Percentiles rank a stretch among this genome's conserved stretches.
These are phyloP conservation scores for Huntiella savannae DNA, from an alignment of 2,329 filamentous ascomycete species.

Conservation along the genomic window DNA sequence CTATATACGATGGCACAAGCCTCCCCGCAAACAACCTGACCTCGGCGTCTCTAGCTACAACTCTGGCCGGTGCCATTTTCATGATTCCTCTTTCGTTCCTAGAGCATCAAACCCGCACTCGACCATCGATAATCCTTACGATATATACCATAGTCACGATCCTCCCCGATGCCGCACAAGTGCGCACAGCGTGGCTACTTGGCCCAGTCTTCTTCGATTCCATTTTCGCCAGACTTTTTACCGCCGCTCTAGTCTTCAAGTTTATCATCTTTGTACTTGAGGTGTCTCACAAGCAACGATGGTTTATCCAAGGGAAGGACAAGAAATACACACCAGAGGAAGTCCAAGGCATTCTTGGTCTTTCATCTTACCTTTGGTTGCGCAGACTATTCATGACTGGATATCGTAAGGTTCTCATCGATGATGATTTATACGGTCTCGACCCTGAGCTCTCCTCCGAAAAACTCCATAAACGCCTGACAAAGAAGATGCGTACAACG, in stretches of 20 bases:
- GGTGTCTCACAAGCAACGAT: conserved; percentile 20
- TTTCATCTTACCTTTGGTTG: conserved; percentile 20
- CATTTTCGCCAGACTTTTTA: conserved; percentile 19
- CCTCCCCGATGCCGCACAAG: conserved; percentile 25
- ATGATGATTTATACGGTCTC: conserved; percentile 20
- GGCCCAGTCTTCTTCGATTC: conserved; percentile 10
- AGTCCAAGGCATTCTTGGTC: conserved; percentile 18
- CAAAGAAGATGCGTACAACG: conserved; percentile 9
- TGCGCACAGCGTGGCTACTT: conserved; percentile 25
- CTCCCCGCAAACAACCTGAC: conserved; percentile 14
- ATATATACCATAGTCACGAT: conserved; percentile 24
- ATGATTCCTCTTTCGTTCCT: conserved; percentile 17
- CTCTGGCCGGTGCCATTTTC: conserved; percentile 17
- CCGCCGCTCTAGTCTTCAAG: conserved; percentile 20
- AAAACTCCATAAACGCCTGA: conserved; percentile 13
- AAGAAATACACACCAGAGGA: conserved; percentile 23
- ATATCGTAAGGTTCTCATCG: conserved; percentile 18
- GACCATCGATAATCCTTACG: conserved; percentile 25
- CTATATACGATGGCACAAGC: conserved; percentile 9
- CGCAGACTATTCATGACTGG: conserved; percentile 20
- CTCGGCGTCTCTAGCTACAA: conserved; percentile 16
- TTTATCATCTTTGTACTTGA: conserved; percentile 21
- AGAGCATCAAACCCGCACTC: conserved; percentile 20
- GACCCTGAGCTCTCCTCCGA: conserved; percentile 16
- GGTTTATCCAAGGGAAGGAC: conserved; percentile 20